Conservation (phyloP, 2,329 filamentous ascomycete species). For the Corniculantispora saksenae region DNA sequence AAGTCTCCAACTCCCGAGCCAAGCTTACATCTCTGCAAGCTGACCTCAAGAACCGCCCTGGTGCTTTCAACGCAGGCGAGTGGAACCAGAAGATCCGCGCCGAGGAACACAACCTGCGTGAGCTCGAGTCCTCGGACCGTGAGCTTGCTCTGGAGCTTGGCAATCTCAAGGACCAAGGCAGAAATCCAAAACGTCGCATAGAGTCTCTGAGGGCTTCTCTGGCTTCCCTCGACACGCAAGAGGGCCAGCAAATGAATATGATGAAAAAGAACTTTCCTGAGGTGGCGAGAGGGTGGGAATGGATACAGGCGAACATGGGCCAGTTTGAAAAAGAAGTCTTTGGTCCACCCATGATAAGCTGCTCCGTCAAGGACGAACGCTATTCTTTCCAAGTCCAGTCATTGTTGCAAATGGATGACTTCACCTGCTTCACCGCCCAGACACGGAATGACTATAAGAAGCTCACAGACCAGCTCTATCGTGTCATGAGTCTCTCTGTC, state of each 20-base stretch:
- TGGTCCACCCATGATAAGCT: constrained; percentile 78
- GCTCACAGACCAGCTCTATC: constrained; percentile 66
- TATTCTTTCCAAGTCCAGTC: constrained; percentile 61
- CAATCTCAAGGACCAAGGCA: constrained; percentile 45
- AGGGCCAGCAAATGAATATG: constrained; percentile 71
- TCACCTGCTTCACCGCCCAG: constrained; percentile 74
- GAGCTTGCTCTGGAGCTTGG: constrained; percentile 40
- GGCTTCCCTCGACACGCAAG: constrained; percentile 66
- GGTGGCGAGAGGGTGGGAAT: constrained; percentile 72
- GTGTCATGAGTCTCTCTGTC: constrained; percentile 66
- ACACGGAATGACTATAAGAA: constrained; percentile 72
- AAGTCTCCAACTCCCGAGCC: constrained; percentile 50
- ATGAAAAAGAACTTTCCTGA: constrained; percentile 64
- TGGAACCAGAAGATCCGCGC: constrained; percentile 73
- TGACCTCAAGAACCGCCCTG: constrained; percentile 60
- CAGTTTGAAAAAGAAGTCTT: constrained; percentile 76
- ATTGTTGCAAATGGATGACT: constrained; percentile 52
- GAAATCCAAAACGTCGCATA: constrained; percentile 40
- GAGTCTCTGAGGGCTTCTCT: constrained; percentile 50
- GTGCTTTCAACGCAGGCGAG: constrained; percentile 66
- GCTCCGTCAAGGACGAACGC: constrained; percentile 71
- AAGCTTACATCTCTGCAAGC: constrained; percentile 65
- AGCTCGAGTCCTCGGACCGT: constrained; percentile 47
- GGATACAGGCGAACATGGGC: constrained; percentile 72
- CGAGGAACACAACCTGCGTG: constrained; percentile 57